Evolutionary conservation across 257 asterid genomes (phyloP), one percentile per base, ranked within the genome.

Genomic region (Salvia miltiorrhiza): DNA sequence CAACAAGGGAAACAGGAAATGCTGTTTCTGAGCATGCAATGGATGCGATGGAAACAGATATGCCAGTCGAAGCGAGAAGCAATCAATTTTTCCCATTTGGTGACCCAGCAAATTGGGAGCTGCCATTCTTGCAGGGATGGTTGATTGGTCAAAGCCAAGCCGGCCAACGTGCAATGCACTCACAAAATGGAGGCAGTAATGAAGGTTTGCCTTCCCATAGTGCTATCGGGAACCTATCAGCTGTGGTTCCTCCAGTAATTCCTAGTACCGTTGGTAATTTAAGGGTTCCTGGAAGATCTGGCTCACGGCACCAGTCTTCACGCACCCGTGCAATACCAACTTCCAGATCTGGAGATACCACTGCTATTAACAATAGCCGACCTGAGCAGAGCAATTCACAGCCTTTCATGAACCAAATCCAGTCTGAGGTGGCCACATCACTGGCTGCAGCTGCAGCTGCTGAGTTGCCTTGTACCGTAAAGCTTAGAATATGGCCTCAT

Each of bases 41-140:
- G 57, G 88, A 81, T 72, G 83, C 84, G 21, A 82, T 85, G 95
- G 95, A 88, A 80, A 83, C 87, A 30, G 90, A 93, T 58, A 70
- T 61, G 67, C 95, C 72, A 24, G 77, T 84, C 16, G 96, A 90
- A 44, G 89, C 83, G 7, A 80, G 88, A 81, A 83, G 80, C 82
- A 81, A 87, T 77, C 93, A 88, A n/a, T 77, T 74, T 80, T 88
- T 84, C 47, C 96, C 97, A 53, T 83, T 85, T 73, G 88, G 90
- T 35, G 97, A 93, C 74, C 87, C 95, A 39, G 87, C 96, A 50
- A 83, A 84, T 72, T 90, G 99, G 99, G 97, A 93, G 71, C 82
- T 90, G 21, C 96, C 97, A 16, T 89, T 93, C 78, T 70, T 93
- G 85, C 99, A 93, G 71, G 99, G 99, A 32, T 89, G 97, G 99